Conservation (phyloP, 1,139 yeast genomes). For the Suhomyces panamericanus region DNA sequence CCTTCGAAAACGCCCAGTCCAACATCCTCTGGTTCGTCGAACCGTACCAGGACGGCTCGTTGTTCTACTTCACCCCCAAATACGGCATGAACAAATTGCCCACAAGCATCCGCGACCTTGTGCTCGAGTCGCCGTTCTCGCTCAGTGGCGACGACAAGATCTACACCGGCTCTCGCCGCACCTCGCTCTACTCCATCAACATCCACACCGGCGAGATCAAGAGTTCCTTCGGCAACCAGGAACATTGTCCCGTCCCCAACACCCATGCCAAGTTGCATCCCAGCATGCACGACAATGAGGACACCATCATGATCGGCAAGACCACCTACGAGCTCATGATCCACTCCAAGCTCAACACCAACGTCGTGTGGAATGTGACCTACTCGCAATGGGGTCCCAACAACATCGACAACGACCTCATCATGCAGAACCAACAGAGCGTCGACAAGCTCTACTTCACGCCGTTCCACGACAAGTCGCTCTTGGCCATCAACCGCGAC, state of each 20-base stretch:
- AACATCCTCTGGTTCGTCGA: slow-evolving; percentile 78
- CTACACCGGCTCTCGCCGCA: slow-evolving; percentile 80
- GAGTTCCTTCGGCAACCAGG: slow-evolving; percentile 61
- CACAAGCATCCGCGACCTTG: slow-evolving; percentile 74
- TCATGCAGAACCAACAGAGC: slow-evolving; percentile 49
- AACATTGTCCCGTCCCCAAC: slow-evolving; percentile 33
- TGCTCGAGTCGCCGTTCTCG: slow-evolving; percentile 80
- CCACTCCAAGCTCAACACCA: slow-evolving; percentile 56
- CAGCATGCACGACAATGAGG: slow-evolving; percentile 17
- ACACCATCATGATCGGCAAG: slow-evolving; percentile 49
- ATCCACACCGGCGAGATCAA: slow-evolving; percentile 75
- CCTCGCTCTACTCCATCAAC: slow-evolving; percentile 76
- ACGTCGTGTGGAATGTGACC: slow-evolving; percentile 80
- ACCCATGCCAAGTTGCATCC: slow-evolving; percentile 20
- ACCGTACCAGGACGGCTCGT: slow-evolving; percentile 81
- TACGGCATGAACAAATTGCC: slow-evolving; percentile 82
- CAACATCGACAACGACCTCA: slow-evolving; percentile 73
- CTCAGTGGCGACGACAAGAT: slow-evolving; percentile 81
- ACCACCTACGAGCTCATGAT: slow-evolving; percentile 49
- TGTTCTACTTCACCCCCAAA: slow-evolving; percentile 82
- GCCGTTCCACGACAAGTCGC: slow-evolving; percentile 76
- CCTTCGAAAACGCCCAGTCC: slow-evolving; percentile 25
- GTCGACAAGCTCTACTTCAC: slow-evolving; percentile 76
- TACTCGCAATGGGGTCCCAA: slow-evolving; percentile 94
- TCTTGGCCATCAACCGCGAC: slow-evolving; percentile 64